A percentile compares a stretch with the other conserved stretches of the same genome.
phyloP scores from a whole-genome alignment of 192 early-diverging fungal genomes.

The Diversispora epigaea region DNA sequence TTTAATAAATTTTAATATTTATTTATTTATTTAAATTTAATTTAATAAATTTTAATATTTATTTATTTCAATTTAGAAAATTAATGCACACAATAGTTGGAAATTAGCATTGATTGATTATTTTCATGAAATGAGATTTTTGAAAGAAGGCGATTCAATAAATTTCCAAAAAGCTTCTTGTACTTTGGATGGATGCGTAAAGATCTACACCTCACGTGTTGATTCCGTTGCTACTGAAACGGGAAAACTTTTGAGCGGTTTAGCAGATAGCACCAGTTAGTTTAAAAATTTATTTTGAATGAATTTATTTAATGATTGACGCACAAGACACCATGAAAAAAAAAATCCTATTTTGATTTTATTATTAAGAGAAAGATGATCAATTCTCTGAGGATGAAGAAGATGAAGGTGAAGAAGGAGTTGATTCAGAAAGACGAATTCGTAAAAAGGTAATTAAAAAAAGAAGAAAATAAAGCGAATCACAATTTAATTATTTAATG shows the following conservation, averaged over 20 bases:
- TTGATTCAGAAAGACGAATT: slow-evolving; percentile 41
- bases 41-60: too few species aligned
- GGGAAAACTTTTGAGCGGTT: slow-evolving; percentile 81
- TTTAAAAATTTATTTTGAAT: neutral
- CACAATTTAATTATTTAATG: neutral
- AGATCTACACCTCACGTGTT: slow-evolving; percentile 95
- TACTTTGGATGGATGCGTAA: slow-evolving; percentile 95
- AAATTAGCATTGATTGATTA: slow-evolving; percentile 98
- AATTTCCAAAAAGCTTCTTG: slow-evolving; percentile 98
- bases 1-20: too few species aligned
- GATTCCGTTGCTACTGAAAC: slow-evolving; percentile 95
- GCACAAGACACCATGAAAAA: slow-evolving; percentile 29
- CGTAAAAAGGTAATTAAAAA: slow-evolving; percentile 42
- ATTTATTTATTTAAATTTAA: too few species aligned
- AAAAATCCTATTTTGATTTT: neutral
- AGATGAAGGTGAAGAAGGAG: slow-evolving; percentile 53
- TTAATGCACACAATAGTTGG: slow-evolving; percentile 93
- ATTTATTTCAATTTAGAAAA: slow-evolving; percentile 64
- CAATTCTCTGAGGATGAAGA: slow-evolving; percentile 26
- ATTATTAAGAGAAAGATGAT: neutral
- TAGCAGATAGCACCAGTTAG: slow-evolving; percentile 72
- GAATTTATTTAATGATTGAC: neutral
- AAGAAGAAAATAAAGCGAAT: neutral
- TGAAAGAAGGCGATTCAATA: slow-evolving; percentile 94
- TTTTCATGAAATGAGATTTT: slow-evolving; percentile 91